Evolutionary conservation across 768 basidiomycete species (phyloP), one percentile per base, ranked within the genome.

Genomic region (Ephemerocybe angulata): DNA sequence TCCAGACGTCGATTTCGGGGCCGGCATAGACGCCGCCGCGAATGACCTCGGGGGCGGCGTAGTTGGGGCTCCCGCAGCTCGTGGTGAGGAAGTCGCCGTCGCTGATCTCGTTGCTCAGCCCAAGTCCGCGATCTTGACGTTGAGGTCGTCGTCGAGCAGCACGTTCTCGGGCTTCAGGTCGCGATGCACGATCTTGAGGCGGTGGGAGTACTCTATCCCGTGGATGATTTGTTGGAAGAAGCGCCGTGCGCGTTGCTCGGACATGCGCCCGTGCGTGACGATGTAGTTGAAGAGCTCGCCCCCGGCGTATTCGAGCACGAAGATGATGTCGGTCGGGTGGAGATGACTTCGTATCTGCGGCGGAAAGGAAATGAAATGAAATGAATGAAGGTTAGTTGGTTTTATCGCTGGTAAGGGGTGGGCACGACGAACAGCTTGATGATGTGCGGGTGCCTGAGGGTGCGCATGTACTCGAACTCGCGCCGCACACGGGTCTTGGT

Each of bases 91-190:
- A 98, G 65, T 94, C 93, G 1, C 96, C 97, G 63, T 98, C 96
- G 64, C 86, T 87, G 75, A 98, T 95, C 67, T 95, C 89, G 68
- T 95, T 98, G 2, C 91, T 91, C 51, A 99, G 77, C 2, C 97
- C 97, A 98, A 99, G 76, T 99, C 97, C n/a, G 93, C 95, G 58
- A 99, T 98, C 73, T 99, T 99, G 72, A 98, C 86, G 63, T 90
- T 91, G 56, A 88, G 78, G 65, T 87, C 84, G 50, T 89, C 87
- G 70, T 92, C 90, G 5, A 93, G 79, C 15, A 93, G 81, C 12
- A 95, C 85, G 63, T 98, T 98, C 70, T 99, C 97, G 1, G 97
- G 97, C 70, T 99, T 99, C 46, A 99, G 78, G 71, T 99, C 97
- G 35, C 97, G 87, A 73, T 98, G 97, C 1, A 98, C 96, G 67